Percentiles rank a stretch among this genome's conserved stretches.
Evolutionary conservation across 2,329 filamentous ascomycete genomes (phyloP).

Genomic region (Cladophialophora psammophila): DNA sequence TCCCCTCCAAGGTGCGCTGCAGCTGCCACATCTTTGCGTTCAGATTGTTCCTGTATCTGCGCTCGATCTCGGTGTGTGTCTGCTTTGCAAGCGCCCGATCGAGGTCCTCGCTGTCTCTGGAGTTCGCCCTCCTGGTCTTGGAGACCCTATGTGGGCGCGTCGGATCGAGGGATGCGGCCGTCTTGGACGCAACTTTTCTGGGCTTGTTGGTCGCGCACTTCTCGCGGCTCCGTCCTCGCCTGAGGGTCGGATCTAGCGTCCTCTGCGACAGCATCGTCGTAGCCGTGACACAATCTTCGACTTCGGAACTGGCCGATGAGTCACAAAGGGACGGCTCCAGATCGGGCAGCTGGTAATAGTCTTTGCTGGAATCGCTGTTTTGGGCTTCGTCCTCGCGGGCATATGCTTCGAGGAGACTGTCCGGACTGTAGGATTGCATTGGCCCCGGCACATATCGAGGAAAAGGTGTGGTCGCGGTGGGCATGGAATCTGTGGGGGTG

Average conservation of each 20-base stretch:
- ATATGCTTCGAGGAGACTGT: neutral
- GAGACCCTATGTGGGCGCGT: neutral
- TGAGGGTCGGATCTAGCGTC: neutral
- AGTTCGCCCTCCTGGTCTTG: neutral
- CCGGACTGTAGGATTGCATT: neutral
- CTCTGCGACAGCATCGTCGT: neutral
- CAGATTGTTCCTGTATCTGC: neutral
- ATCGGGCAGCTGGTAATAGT: neutral
- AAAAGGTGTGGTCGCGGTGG: neutral
- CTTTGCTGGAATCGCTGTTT: neutral
- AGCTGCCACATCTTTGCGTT: constrained; percentile 3
- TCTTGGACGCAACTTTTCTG: neutral
- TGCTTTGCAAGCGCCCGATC: neutral
- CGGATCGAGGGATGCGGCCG: neutral
- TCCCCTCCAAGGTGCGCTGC: neutral
- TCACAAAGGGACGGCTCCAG: neutral
- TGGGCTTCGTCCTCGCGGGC: neutral
- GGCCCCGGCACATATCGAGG: neutral
- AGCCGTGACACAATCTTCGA: neutral
- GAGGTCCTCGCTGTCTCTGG: neutral
- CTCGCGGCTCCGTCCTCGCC: neutral
- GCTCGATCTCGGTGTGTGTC: neutral
- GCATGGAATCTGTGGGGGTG: neutral
- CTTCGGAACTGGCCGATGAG: neutral
- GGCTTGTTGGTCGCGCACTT: neutral